Conservation (phyloP, 2,329 filamentous ascomycete genomes). For the Colletotrichum euphorbiae region DNA sequence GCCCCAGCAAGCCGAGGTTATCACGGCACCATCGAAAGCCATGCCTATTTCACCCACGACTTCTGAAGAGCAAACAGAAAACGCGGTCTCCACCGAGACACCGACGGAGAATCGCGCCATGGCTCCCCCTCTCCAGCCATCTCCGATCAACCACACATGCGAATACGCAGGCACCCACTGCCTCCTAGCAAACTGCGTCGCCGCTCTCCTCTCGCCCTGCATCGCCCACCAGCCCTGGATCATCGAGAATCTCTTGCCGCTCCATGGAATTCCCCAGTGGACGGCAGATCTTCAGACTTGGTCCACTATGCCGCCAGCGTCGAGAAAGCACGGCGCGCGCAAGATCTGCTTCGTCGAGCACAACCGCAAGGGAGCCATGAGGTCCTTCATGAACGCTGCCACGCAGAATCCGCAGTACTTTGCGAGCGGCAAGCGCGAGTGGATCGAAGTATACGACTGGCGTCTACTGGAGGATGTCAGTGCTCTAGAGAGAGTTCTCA, state of each 20-base stretch:
- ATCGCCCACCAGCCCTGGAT: slow-evolving; percentile 52
- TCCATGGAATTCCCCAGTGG: slow-evolving; percentile 55
- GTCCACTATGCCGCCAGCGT: slow-evolving; percentile 33
- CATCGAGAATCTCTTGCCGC: slow-evolving; percentile 52
- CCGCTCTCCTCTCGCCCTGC: slow-evolving; percentile 57
- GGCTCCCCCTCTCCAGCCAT: background rate
- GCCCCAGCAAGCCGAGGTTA: background rate
- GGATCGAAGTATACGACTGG: slow-evolving; percentile 61
- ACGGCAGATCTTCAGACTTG: slow-evolving; percentile 52
- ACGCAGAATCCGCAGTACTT: slow-evolving; percentile 46
- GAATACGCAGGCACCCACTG: slow-evolving; percentile 50
- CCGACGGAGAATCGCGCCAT: background rate
- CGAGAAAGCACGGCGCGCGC: slow-evolving; percentile 5
- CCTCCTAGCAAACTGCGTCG: slow-evolving; percentile 48
- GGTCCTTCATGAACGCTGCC: slow-evolving; percentile 49
- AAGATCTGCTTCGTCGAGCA: slow-evolving; percentile 54
- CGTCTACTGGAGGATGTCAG: slow-evolving; percentile 55
- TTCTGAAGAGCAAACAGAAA: background rate
- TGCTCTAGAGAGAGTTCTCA: slow-evolving; percentile 50
- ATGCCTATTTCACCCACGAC: background rate
- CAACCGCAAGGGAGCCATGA: slow-evolving; percentile 44
- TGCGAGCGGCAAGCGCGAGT: slow-evolving; percentile 47
- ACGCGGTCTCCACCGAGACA: too few species aligned
- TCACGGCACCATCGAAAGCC: background rate
- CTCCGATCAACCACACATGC: slow-evolving; percentile 6